phyloP scores from a whole-genome alignment of 2,329 filamentous ascomycete species.

The Samsoniella hepiali region DNA sequence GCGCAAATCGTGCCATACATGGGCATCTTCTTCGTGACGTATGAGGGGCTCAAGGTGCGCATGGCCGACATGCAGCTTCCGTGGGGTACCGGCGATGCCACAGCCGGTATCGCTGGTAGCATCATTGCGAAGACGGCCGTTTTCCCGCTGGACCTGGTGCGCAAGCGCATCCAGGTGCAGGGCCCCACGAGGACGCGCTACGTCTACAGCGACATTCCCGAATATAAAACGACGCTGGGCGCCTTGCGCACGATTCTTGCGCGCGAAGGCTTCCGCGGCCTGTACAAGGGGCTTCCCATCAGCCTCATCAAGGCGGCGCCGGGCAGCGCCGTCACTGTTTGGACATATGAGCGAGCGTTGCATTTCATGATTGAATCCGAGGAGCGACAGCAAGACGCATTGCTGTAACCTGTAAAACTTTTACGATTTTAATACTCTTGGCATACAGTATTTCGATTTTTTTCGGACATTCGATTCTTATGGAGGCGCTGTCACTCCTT shows the following conservation, averaged over 20 bases:
- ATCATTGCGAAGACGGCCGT: slow-evolving; percentile 82
- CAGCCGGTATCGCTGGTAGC: slow-evolving; percentile 76
- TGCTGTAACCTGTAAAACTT: slow-evolving; percentile 1
- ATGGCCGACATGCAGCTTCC: slow-evolving; percentile 56
- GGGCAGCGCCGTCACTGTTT: slow-evolving; percentile 88
- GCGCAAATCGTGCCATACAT: slow-evolving; percentile 93
- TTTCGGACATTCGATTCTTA: background rate
- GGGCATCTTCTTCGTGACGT: slow-evolving; percentile 91
- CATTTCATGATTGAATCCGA: slow-evolving; percentile 49
- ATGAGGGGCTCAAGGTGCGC: slow-evolving; percentile 69
- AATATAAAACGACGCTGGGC: slow-evolving; percentile 65
- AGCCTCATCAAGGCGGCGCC: slow-evolving; percentile 91
- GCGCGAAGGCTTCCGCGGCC: slow-evolving; percentile 70
- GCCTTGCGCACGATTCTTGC: slow-evolving; percentile 67
- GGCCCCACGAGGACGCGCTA: slow-evolving; percentile 79
- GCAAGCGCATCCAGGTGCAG: slow-evolving; percentile 93
- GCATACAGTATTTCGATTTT: background rate
- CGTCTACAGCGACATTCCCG: slow-evolving; percentile 82
- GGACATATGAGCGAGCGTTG: slow-evolving; percentile 83
- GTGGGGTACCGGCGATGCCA: slow-evolving; percentile 77
- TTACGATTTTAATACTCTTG: background rate
- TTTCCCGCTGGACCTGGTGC: slow-evolving; percentile 87
- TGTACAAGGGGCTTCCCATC: slow-evolving; percentile 86
- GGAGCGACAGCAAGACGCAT: slow-evolving; percentile 27
- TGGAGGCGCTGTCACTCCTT: background rate